A percentile compares a stretch with the other conserved stretches of the same genome.
Conservation (phyloP, 257 asterid species). For the Nicotiana otophora region DNA sequence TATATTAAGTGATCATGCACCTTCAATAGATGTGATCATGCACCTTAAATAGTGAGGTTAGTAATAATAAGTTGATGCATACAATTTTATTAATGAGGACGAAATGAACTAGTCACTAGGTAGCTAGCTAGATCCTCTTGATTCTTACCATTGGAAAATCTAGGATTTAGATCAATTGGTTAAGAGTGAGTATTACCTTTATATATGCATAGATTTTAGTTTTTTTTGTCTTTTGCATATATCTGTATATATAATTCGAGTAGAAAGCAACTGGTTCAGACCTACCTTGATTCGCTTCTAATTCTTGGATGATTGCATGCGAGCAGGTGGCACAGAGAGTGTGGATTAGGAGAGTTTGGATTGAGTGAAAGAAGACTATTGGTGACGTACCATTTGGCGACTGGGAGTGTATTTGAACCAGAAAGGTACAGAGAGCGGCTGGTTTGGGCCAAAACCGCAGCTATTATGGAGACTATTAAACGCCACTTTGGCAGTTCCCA, state of each 20-base stretch:
- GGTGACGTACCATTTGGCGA: slow-evolving; percentile 39
- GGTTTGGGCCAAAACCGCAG: slow-evolving; percentile 67
- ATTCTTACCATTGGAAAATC: not conserved
- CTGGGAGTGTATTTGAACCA: slow-evolving; percentile 54
- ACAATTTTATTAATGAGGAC: not conserved
- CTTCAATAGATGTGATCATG: not conserved
- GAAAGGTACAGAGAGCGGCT: slow-evolving; percentile 49
- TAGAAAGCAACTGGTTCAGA: not conserved
- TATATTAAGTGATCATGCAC: not conserved
- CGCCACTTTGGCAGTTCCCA: slow-evolving; percentile 21
- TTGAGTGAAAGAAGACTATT: slow-evolving; percentile 37
- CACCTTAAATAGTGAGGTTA: not conserved
- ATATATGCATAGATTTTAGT: not conserved
- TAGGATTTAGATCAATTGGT: not conserved
- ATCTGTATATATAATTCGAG: too few relatives aligned
- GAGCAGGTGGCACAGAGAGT: slow-evolving; percentile 54
- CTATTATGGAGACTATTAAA: slow-evolving; percentile 35
- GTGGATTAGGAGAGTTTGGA: slow-evolving; percentile 40
- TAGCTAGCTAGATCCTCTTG: not conserved
- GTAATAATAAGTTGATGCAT: too few relatives aligned
- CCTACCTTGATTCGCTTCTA: not conserved
- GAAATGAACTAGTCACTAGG: not conserved
- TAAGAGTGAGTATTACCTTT: not conserved
- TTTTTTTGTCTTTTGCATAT: too few relatives aligned
- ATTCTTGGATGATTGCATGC: not conserved